phyloP scores from a whole-genome alignment of 768 basidiomycete genomes.

The Mycena albidolilacea region DNA sequence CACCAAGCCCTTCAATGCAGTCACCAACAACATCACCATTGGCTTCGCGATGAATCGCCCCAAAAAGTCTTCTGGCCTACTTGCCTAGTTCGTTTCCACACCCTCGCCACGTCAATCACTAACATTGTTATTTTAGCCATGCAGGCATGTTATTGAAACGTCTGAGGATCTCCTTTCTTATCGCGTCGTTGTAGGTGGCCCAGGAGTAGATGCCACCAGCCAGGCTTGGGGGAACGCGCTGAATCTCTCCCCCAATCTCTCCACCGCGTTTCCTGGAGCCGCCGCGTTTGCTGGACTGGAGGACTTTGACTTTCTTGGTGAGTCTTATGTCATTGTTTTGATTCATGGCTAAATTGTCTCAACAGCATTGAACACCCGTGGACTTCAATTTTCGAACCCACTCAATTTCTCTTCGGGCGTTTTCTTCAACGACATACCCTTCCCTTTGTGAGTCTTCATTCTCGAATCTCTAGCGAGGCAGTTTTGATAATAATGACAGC shows the following conservation, averaged over 20 bases:
- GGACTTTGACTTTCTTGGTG: slow-evolving; percentile 15
- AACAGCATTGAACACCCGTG: slow-evolving; percentile 1
- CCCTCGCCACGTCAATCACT: background rate
- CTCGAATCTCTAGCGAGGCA: background rate
- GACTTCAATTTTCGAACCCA: slow-evolving; percentile 14
- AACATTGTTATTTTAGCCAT: background rate
- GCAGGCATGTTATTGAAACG: background rate
- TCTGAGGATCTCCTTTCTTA: too few relatives aligned
- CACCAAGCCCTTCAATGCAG: slow-evolving; percentile 18
- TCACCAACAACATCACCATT: slow-evolving; percentile 28
- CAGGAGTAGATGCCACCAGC: too few relatives aligned
- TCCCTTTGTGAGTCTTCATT: slow-evolving; percentile 22
- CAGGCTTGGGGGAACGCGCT: too few relatives aligned
- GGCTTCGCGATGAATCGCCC: slow-evolving; percentile 36
- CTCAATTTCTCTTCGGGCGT: slow-evolving; percentile 1
- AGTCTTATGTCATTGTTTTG: background rate
- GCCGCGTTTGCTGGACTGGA: background rate
- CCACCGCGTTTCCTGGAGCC: too few relatives aligned
- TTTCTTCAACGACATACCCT: slow-evolving; percentile 25
- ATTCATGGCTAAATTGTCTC: too few relatives aligned
- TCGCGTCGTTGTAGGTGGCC: too few relatives aligned
- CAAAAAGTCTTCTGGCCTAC: background rate
- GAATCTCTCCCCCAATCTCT: too few relatives aligned
- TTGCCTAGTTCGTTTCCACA: slow-evolving; percentile 10
- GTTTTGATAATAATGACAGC: background rate